Evolutionary conservation across 139 green algal species (phyloP), one percentile per base, ranked within the genome.

Genomic region (Volvox reticuliferus): DNA sequence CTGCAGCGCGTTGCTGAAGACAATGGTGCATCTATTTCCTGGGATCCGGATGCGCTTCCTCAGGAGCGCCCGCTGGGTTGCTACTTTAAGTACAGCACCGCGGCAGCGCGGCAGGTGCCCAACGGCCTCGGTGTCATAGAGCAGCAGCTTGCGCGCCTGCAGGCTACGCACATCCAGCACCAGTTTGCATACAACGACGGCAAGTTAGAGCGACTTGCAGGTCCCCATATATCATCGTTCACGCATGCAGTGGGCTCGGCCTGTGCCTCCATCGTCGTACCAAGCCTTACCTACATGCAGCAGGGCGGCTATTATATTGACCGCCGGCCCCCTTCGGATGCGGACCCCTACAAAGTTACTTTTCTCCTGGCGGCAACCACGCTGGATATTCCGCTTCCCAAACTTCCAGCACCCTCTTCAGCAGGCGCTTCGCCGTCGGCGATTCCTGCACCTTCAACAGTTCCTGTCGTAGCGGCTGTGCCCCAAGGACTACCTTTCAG

Each of bases 311-410:
- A 96, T 78, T 96, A 96, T n/a, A 89, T 96, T n/a, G 97, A 98
- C 92, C 83, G 94, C 16, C 94, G 97, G 13, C 97, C 97, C 0
- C 87, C 95, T 2, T 89, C 93, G 24, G 95, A 97, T 91, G 93
- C 95, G 35, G 97, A 98, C 90, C 97, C 96, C 69, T 99, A 99
- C 92, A 96, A 94, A 35, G 92, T 95, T 65, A 96, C 92, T n/a
- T 92, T 95, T 77, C 89, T 98, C 79, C 92, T 99, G 26, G 95
- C 94, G 5, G 93, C 97, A 67, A 96, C 94, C 32, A 97, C 97
- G 2, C 92, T 98, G 44, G 86, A 86, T 28, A 20, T 95, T 1
- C 93, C 94, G 1, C 82, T 97, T 50, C 78, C 82, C 18, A 82
- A 87, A 37, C 50, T 87, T 24, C 37, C 61, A 14, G 87, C 76